These are phyloP conservation scores for Penicillium maclennaniae DNA, from an alignment of 495 filamentous ascomycete genomes.

Conservation along the genomic window DNA sequence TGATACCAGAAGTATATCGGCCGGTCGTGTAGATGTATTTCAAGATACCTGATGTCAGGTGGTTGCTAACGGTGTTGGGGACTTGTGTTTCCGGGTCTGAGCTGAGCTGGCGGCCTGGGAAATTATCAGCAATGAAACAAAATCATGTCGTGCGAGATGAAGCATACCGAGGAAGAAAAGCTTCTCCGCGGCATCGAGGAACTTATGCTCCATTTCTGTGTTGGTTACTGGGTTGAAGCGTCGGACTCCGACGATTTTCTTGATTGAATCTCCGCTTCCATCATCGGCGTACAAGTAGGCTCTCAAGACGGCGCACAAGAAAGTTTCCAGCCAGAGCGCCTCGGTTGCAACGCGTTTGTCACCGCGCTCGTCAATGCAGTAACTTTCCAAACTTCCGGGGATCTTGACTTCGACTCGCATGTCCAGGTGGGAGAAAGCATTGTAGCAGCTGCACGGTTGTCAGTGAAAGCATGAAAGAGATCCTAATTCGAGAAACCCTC, in stretches of 20 bases:
- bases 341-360: conserved; percentile 90
- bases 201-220: conserved; percentile 94
- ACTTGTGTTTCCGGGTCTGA: conserved; percentile 98
- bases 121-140: conserved; percentile 19
- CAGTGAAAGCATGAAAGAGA: conserved; percentile 18
- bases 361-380: conserved; percentile 93
- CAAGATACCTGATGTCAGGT: conserved; percentile 86
- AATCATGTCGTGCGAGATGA: not conserved
- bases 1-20: conserved; percentile 91
- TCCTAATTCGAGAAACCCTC: conserved; percentile 13
- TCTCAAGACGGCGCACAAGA: conserved; percentile 86
- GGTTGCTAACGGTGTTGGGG: conserved; percentile 94
- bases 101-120: conserved; percentile 83
- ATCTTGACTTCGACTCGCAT: conserved; percentile 98
- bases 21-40: conserved; percentile 96
- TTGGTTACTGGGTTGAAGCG: conserved; percentile 97
- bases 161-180: conserved; percentile 83
- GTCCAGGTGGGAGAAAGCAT: conserved; percentile 96
- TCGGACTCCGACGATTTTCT: conserved; percentile 88
- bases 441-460: conserved; percentile 74
- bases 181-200: conserved; percentile 90
- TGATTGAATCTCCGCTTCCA: conserved; percentile 83
- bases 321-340: conserved; percentile 93
- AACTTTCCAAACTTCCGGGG: conserved; percentile 89
- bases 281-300: conserved; percentile 97